phyloP scores from a whole-genome alignment of 139 green algal species.

The Medakamo hakoo region DNA sequence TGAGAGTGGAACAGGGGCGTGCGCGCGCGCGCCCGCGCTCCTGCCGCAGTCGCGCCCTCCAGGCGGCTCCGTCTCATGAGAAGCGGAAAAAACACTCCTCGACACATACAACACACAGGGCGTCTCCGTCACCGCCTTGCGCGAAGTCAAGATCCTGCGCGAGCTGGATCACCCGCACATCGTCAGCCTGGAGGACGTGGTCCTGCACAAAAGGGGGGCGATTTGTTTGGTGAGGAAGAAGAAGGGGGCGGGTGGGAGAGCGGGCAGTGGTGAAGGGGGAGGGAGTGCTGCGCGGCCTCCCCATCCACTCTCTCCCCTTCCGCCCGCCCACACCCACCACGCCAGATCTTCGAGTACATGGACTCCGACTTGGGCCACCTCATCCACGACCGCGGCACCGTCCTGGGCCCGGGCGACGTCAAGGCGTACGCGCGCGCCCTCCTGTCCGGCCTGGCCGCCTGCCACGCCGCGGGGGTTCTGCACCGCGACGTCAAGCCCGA shows the following conservation, averaged over 20 bases:
- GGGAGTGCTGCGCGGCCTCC: too few species aligned
- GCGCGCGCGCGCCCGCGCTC: too few species aligned
- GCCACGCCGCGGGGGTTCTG: conserved; percentile 45
- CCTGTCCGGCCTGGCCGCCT: conserved; percentile 48
- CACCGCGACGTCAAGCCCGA: conserved; percentile 63
- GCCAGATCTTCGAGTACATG: conserved; percentile 61
- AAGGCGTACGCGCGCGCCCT: conserved; percentile 77
- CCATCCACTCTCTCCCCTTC: too few species aligned
- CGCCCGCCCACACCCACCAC: neutral
- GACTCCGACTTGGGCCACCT: conserved; percentile 64
- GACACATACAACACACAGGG: too few species aligned
- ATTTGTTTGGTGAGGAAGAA: conserved; percentile 34
- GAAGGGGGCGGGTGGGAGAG: too few species aligned
- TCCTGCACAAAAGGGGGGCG: conserved; percentile 41
- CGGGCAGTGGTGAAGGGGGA: too few species aligned
- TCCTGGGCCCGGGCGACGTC: conserved; percentile 54
- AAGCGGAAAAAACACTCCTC: too few species aligned
- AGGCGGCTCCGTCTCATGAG: too few species aligned
- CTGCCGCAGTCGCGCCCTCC: too few species aligned
- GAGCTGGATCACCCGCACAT: conserved; percentile 63
- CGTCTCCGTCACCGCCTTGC: conserved; percentile 68
- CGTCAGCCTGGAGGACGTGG: conserved; percentile 61
- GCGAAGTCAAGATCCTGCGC: conserved; percentile 80
- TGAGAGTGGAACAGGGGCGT: too few species aligned
- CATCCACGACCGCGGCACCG: conserved; percentile 54